Conservation (phyloP, 345 rosid species). For the Salix viminalis region DNA sequence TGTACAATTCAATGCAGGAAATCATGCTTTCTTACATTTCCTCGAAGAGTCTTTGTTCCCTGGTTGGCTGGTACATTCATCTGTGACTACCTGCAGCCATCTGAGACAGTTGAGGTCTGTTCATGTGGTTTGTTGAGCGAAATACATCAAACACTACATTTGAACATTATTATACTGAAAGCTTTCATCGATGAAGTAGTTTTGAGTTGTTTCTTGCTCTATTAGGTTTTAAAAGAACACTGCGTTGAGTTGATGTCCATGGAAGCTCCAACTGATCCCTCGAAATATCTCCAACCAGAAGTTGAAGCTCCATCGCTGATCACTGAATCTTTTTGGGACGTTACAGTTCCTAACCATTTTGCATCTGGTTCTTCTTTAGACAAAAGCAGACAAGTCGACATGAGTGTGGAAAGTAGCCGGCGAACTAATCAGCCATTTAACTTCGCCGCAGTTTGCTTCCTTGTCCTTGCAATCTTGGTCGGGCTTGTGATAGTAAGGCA, state of each 20-base stretch:
- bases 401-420: slow-evolving; percentile 13
- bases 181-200: not conserved
- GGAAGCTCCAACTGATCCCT: slow-evolving; percentile 49
- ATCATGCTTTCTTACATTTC: slow-evolving; percentile 51
- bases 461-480: slow-evolving; percentile 45
- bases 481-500: slow-evolving; percentile 42
- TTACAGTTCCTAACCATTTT: slow-evolving; percentile 23
- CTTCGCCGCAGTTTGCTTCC: slow-evolving; percentile 45
- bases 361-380: slow-evolving; percentile 22
- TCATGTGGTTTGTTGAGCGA: not conserved
- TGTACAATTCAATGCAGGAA: slow-evolving; percentile 46
- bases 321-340: slow-evolving; percentile 66
- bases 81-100: slow-evolving; percentile 78
- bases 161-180: not conserved
- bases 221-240: slow-evolving; percentile 73
- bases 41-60: slow-evolving; percentile 77
- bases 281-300: slow-evolving; percentile 59
- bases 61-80: slow-evolving; percentile 61
- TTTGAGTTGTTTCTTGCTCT: not conserved
- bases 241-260: slow-evolving; percentile 75
- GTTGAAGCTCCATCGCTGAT: slow-evolving; percentile 37
- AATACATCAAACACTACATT: not conserved
- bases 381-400: slow-evolving; percentile 22
- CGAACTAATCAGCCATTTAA: slow-evolving; percentile 10
- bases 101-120: slow-evolving; percentile 70